A percentile compares a stretch with the other conserved stretches of the same genome.
Evolutionary conservation across 2,329 filamentous ascomycete genomes (phyloP).

Genomic region (Clarireedia sp.): DNA sequence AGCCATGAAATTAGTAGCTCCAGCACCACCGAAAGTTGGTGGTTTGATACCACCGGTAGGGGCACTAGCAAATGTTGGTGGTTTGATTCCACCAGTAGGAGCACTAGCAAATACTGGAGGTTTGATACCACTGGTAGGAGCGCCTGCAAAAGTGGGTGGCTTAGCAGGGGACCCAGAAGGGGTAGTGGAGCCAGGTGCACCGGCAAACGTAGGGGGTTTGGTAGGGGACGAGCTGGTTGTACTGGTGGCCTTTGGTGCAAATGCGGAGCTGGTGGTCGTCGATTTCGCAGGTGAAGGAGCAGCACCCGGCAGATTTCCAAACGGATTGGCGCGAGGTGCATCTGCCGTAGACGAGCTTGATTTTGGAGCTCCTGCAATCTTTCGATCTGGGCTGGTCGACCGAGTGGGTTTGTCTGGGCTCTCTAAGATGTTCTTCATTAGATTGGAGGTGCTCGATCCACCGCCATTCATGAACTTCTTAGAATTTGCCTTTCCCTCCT

Average conservation of each 20-base stretch:
- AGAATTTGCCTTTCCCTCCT: slow-evolving; percentile 15
- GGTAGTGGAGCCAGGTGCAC: neutral
- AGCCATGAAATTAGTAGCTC: slow-evolving; percentile 18
- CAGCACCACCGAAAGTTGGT: slow-evolving; percentile 20
- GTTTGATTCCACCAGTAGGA: slow-evolving; percentile 8
- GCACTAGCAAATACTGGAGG: neutral
- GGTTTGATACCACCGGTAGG: slow-evolving; percentile 16
- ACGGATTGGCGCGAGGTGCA: slow-evolving; percentile 24
- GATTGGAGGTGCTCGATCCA: slow-evolving; percentile 27
- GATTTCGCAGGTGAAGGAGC: slow-evolving; percentile 11
- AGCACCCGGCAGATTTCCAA: slow-evolving; percentile 19
- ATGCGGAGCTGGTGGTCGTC: slow-evolving; percentile 3
- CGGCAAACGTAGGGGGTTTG: slow-evolving; percentile 5
- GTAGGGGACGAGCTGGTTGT: neutral
- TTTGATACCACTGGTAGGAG: neutral
- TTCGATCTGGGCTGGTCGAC: neutral
- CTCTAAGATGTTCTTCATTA: slow-evolving; percentile 28
- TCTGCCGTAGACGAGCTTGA: slow-evolving; percentile 9
- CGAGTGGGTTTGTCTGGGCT: slow-evolving; percentile 16
- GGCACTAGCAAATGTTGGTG: neutral
- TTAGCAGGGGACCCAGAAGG: neutral
- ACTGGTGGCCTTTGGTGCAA: neutral
- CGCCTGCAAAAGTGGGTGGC: neutral
- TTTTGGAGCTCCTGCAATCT: neutral
- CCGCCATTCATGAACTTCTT: slow-evolving; percentile 17